These are phyloP conservation scores for Coemansia sp. DNA, from an alignment of 192 early-diverging fungal genomes.

Conservation along the genomic window DNA sequence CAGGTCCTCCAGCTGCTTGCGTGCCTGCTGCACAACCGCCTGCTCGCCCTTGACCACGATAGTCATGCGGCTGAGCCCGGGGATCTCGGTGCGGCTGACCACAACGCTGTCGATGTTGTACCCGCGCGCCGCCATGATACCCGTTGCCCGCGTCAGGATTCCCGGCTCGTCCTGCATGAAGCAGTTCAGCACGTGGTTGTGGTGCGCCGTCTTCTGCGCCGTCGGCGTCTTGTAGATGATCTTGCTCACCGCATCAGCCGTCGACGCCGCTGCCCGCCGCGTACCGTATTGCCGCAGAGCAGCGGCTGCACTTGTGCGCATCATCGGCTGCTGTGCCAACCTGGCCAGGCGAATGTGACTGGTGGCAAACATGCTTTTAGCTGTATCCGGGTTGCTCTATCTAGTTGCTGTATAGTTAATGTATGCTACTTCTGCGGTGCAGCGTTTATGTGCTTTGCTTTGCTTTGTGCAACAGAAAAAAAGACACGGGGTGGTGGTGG, in stretches of 20 bases:
- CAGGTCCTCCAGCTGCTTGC: conserved; percentile 90
- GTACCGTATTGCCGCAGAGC: conserved; percentile 9
- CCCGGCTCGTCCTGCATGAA: conserved; percentile 89
- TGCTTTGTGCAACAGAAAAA: too few relatives aligned
- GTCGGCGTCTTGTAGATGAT: conserved; percentile 51
- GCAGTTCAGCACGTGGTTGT: conserved; percentile 83
- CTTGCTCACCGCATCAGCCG: conserved; percentile 43
- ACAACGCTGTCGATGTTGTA: conserved; percentile 98
- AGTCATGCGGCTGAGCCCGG: conserved; percentile 90
- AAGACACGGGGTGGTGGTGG: too few relatives aligned
- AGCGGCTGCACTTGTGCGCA: conserved; percentile 6
- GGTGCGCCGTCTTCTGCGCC: conserved; percentile 43
- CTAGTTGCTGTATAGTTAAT: too few relatives aligned
- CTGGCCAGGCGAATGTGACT: conserved; percentile 5
- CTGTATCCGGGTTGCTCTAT: too few relatives aligned
- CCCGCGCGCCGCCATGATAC: conserved; percentile 86
- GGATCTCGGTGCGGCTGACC: conserved; percentile 92
- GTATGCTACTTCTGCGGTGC: too few relatives aligned
- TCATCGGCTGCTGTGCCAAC: not conserved
- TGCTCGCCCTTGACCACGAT: conserved; percentile 87
- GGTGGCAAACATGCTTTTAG: not conserved
- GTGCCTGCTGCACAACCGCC: conserved; percentile 83
- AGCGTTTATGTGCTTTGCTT: too few relatives aligned
- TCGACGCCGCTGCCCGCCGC: conserved; percentile 19
- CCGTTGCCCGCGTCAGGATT: conserved; percentile 72